Evolutionary conservation across 805 yeast species (phyloP), one percentile per base, ranked within the genome.

Genomic region (Barnettozyma siamensis): DNA sequence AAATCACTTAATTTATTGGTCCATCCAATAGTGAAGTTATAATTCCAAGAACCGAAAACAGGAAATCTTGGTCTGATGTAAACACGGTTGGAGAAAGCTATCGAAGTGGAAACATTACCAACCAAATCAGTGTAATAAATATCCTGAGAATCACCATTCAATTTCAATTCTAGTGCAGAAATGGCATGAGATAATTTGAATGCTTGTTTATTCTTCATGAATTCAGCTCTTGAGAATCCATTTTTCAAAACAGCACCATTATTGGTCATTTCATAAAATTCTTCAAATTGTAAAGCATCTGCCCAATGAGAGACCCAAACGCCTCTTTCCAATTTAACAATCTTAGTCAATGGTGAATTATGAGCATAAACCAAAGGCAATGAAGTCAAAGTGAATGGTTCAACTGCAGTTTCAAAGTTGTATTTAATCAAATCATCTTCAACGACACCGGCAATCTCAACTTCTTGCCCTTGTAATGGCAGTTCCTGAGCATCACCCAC

Each of bases 11-110:
- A 63, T 17, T 70, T 65, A 48, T 78, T 75, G 37, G 81, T 76
- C 96, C 96, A 93, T n/a, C 98, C 98, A 51, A 91, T 63, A 18
- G 98, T 93, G 70, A 87, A 93, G 65, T 91, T 88, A 65, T 88
- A 91, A 55, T 80, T 74, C 99, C 99, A 93, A 33, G 89, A 94
- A 37, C 99, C 99, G 63, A 87, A 85, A 7, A 93, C 60, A n/a
- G 99, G 99, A 69, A 70, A 93, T 61, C 99, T 75, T 42, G 98
- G 98, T 55, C 74, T 76, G 49, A 93, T 61, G 28, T 80, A 66
- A 36, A 87, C 64, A 45, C 50, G 58, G 39, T 62, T 58, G 5
- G 50, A 50, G 13, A 57, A 40, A 4, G 64, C 57, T 46, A 68
- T 67, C 37, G 83, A 82, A 3, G 97, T 85, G 7, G 96, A 81